Evolutionary conservation across 176 grass and related monocot species (phyloP), one percentile per base, ranked within the genome.

Genomic region (Poa annua): DNA sequence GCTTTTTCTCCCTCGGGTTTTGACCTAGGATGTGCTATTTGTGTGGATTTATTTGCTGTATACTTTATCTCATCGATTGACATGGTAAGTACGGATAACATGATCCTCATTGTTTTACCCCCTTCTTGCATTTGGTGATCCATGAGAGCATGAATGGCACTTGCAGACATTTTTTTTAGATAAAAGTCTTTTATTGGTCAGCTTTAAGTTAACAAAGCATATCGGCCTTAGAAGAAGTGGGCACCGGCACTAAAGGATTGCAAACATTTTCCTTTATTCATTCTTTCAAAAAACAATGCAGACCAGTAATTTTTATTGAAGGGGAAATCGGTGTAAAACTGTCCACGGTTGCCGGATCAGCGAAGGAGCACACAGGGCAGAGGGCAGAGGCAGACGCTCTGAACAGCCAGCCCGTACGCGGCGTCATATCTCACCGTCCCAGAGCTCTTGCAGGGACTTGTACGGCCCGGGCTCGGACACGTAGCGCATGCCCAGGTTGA

Each of bases 391-490:
- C 35, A 32, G 5, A 7, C 60, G 60, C 60, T 63, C 60, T 26
- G 2, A 7, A 7, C 25, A 20, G 20, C 36, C 19, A 5, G 38
- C 20, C 34, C 22, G 12, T 11, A 59, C 20, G 8, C n/a, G 55
- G 55, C 9, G 21, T 70, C 65, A 85, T 48, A 91, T 66, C 75
- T 93, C 91, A 22, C 88, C 91, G 83, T 93, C 91, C 91, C 91
- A 93, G 52, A 93, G 88, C 52, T 93, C 91, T 15, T 88, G 74
- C 12, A 85, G 42, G 22, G 88, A 91, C 39, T 71, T 88, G 83
- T 88, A 93, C 0, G 65, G 87, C 15, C 85, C 91, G 1, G 75
- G 59, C 8, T 68, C 74, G 26, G 88, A 79, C n/a, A 93, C 35
- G 80, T 75, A 88, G 32, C 83, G 79, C 36, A 62, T 70, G 6